Conservation (phyloP, 2,329 filamentous ascomycete species). For the Ilyonectria destructans region DNA sequence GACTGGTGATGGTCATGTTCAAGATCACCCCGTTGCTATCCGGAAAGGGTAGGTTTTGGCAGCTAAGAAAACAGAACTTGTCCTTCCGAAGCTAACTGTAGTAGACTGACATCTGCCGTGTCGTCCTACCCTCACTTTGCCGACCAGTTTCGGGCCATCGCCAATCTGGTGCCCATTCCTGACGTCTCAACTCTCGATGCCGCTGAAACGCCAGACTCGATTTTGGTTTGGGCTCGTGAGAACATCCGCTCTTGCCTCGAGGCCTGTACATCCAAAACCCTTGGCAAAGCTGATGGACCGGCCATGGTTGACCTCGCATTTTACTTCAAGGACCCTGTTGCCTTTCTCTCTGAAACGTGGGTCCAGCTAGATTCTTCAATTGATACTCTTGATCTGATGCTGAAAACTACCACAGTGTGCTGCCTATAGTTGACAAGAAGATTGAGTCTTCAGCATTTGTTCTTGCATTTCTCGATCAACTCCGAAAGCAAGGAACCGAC, state of each 20-base stretch:
- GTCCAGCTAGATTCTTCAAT: not conserved
- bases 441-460: constrained; percentile 11
- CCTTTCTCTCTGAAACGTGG: constrained; percentile 30
- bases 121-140: constrained; percentile 21
- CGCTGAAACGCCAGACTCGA: not conserved
- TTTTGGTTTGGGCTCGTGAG: constrained; percentile 36
- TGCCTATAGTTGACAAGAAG: constrained; percentile 21
- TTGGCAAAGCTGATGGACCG: constrained; percentile 29
- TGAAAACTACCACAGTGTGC: constrained; percentile 25
- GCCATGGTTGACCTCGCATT: constrained; percentile 34
- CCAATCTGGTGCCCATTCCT: constrained; percentile 7
- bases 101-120: constrained; percentile 29
- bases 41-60: constrained; percentile 15
- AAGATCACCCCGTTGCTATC: constrained; percentile 21
- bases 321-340: constrained; percentile 32
- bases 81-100: constrained; percentile 14
- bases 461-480: constrained; percentile 28
- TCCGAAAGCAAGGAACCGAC: constrained; percentile 6
- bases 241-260: constrained; percentile 12
- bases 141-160: constrained; percentile 19
- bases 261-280: not conserved
- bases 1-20: not conserved
- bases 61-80: not conserved
- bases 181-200: not conserved
- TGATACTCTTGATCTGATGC: not conserved